Evolutionary conservation across 257 asterid genomes (phyloP).

Genomic region (Solanum corneliomulleri): DNA sequence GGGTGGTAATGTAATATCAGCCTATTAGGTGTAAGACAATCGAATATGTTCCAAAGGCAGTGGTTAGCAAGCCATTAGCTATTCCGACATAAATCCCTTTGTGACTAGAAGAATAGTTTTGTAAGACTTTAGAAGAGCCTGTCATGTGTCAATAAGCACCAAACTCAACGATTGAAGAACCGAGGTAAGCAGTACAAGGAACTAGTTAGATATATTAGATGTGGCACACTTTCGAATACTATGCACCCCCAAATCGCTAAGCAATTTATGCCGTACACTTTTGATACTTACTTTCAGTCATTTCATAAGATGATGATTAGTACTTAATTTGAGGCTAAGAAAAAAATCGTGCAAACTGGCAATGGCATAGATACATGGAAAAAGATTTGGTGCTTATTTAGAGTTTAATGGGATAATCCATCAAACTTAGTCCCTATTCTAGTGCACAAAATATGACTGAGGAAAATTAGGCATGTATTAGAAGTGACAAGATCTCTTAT

Average conservation of each 20-base stretch:
- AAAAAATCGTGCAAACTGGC: not conserved
- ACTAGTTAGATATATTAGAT: not conserved
- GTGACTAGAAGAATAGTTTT: not conserved
- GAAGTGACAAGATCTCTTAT: not conserved
- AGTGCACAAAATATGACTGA: not conserved
- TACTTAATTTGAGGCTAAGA: not conserved
- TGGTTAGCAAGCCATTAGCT: not conserved
- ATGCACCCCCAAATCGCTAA: not conserved
- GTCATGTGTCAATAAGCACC: not conserved
- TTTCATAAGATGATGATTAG: not conserved
- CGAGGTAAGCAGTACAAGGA: not conserved
- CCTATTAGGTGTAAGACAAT: not conserved
- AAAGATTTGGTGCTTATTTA: not conserved
- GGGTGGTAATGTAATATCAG: not conserved
- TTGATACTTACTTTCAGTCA: not conserved
- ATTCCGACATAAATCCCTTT: not conserved
- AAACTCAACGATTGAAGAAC: not conserved
- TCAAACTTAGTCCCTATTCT: not conserved
- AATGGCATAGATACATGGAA: not conserved
- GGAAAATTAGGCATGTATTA: not conserved
- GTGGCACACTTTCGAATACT: not conserved
- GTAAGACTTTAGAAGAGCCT: not conserved
- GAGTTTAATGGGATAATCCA: not conserved
- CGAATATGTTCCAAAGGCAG: not conserved
- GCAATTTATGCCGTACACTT: not conserved